Evolutionary conservation across 2,329 filamentous ascomycete genomes (phyloP), one percentile per base, ranked within the genome.

Genomic region (Aspergillus latus): DNA sequence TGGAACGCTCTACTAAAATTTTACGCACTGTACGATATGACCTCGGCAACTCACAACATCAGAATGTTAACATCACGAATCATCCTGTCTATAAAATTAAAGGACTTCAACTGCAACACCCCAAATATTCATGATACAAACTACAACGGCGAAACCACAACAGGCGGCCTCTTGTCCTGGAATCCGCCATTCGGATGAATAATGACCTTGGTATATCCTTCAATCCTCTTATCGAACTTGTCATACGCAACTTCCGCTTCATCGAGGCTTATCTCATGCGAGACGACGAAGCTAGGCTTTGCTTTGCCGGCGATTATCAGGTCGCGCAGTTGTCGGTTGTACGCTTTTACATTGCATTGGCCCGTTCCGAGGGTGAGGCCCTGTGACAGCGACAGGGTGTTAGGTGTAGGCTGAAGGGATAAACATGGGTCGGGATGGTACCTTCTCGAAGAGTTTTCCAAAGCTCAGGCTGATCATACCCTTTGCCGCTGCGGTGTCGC

Each of bases 371-470:
- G 73, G 1, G 79, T 78, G 5, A 88, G 74, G 1, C 84, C 84
- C 82, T 84, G 13, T 32, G 26, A 21, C 15, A 46, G 9, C 26
- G 26, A 44, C 11, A 16, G 13, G 4, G 13, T 10, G 44, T 46
- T 46, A 28, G 11, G n/a, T 32, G 29, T 58, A 47, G 59, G 54
- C 51, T 7, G 5, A 10, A 3, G 5, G 4, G 9, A 30, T 21
- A n/a, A 10, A 1, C 15, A 11, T n/a, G 13, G 36, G 13, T 48
- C 3, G 2, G 34, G 28, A 1, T 21, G 21, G 21, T 68, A 80
- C 83, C 78, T 88, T 88, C 62, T 88, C 85, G 62, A 88, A 88
- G 0, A 88, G 74, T 68, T 88, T 88, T 54, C 85, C 84, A 62
- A 88, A 88, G 53, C 81, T 84, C 29, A 88, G 74, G 58, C 84